A percentile compares a stretch with the other conserved stretches of the same genome.
These are phyloP conservation scores for Lobulomyces angularis DNA, from an alignment of 192 early-diverging fungal genomes.

Conservation along the genomic window DNA sequence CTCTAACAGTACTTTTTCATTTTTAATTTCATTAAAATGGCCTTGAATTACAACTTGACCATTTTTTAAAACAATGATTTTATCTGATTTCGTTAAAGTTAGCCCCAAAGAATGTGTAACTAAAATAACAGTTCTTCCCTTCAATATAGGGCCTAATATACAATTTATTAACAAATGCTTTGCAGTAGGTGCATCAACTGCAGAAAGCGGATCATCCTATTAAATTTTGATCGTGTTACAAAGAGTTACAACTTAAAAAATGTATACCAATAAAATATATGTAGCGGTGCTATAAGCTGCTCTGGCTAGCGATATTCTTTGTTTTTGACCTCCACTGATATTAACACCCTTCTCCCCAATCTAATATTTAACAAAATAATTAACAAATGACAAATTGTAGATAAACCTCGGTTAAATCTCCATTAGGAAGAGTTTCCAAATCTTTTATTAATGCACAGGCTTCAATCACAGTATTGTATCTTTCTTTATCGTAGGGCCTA, in stretches of 20 bases:
- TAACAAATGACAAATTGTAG: too few species aligned
- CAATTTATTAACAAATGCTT: conserved; percentile 60
- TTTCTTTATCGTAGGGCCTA: conserved; percentile 3
- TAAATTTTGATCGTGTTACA: conserved; percentile 46
- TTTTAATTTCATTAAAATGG: too few species aligned
- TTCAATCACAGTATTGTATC: conserved; percentile 49
- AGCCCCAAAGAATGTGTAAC: conserved; percentile 56
- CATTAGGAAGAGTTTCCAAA: conserved; percentile 66
- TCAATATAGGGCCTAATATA: conserved; percentile 50
- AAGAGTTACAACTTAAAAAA: too few species aligned
- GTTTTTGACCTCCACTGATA: conserved; percentile 86
- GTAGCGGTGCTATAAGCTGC: too few species aligned
- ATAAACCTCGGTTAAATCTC: conserved; percentile 87
- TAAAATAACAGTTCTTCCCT: conserved; percentile 58
- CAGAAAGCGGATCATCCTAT: conserved; percentile 78
- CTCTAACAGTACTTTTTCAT: too few species aligned
- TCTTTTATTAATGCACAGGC: conserved; percentile 79
- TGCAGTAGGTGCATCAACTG: conserved; percentile 78
- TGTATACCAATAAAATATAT: too few species aligned
- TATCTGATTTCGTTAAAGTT: not conserved
- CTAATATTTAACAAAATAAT: too few species aligned
- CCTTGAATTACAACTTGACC: too few species aligned
- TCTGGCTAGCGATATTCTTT: too few species aligned
- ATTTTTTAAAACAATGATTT: too few species aligned
- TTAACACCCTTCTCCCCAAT: conserved; percentile 87